Percentiles rank a stretch among this genome's conserved stretches.
phyloP scores from a whole-genome alignment of 2,329 filamentous ascomycete species.

The Blastomyces parvus region DNA sequence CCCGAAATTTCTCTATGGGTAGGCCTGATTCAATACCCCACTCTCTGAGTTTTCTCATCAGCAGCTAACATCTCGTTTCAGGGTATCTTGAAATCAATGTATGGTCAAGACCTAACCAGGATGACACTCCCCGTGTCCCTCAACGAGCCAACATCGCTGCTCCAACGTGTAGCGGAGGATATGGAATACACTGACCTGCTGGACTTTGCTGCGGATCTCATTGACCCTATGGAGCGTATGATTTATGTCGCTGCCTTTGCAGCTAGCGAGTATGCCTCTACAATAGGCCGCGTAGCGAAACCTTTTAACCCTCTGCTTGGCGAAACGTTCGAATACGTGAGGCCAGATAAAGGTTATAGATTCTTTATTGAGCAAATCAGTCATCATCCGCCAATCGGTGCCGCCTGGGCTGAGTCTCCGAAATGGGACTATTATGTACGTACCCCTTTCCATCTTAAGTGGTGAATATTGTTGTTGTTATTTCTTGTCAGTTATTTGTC shows the following conservation, averaged over 20 bases:
- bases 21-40: constrained; percentile 32
- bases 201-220: constrained; percentile 73
- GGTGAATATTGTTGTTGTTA: neutral
- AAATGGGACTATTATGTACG: constrained; percentile 84
- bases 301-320: constrained; percentile 95
- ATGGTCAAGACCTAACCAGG: constrained; percentile 99
- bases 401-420: constrained; percentile 82
- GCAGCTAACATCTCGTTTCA: constrained; percentile 30
- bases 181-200: constrained; percentile 96
- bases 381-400: constrained; percentile 90
- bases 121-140: constrained; percentile 98
- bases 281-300: constrained; percentile 92
- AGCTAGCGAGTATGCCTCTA: constrained; percentile 92
- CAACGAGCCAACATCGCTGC: constrained; percentile 91
- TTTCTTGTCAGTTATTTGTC: neutral
- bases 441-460: constrained; percentile 6
- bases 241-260: constrained; percentile 94
- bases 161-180: constrained; percentile 92
- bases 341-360: constrained; percentile 93
- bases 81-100: constrained; percentile 98
- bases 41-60: neutral
- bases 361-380: constrained; percentile 99
- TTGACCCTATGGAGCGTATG: constrained; percentile 81
- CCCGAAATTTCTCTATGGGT: constrained; percentile 96
- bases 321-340: constrained; percentile 92